Percentiles rank a stretch among this genome's conserved stretches.
These are phyloP conservation scores for Paraconiothyrium brasiliense DNA, from an alignment of 2,329 filamentous ascomycete species.

Conservation along the genomic window DNA sequence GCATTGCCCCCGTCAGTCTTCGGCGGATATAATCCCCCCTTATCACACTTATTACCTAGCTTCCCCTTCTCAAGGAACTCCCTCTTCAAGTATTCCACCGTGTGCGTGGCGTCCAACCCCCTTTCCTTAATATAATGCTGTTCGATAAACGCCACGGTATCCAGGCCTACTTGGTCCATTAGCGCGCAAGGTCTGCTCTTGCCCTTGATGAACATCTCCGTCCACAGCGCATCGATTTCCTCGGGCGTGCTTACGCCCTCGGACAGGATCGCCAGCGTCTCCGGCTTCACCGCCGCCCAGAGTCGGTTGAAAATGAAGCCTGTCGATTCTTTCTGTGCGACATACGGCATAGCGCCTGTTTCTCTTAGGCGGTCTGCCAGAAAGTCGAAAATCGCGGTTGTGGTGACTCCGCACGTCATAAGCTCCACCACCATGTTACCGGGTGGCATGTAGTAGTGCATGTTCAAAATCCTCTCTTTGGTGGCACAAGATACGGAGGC, in stretches of 20 bases:
- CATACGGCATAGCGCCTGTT: neutral
- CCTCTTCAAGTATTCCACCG: neutral
- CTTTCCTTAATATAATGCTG: neutral
- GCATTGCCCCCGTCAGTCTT: no score
- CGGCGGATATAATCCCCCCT: neutral
- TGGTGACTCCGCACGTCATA: neutral
- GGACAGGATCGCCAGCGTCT: neutral
- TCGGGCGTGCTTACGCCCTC: neutral
- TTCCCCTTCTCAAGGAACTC: neutral
- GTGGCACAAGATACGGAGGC: constrained; percentile 51
- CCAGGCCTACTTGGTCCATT: neutral
- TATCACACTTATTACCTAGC: neutral
- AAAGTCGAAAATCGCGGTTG: neutral
- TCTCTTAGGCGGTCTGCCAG: neutral
- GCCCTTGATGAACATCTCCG: neutral
- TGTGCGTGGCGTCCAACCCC: neutral
- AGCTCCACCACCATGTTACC: neutral
- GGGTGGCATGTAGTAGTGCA: constrained; percentile 2
- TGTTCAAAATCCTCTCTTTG: constrained; percentile 27
- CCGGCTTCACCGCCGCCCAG: neutral
- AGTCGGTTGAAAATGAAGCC: neutral
- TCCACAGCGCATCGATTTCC: neutral
- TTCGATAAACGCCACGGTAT: neutral
- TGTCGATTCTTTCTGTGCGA: neutral
- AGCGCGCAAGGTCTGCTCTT: neutral